These are phyloP conservation scores for Moringa oleifera DNA, from an alignment of 345 rosid genomes.

Conservation along the genomic window DNA sequence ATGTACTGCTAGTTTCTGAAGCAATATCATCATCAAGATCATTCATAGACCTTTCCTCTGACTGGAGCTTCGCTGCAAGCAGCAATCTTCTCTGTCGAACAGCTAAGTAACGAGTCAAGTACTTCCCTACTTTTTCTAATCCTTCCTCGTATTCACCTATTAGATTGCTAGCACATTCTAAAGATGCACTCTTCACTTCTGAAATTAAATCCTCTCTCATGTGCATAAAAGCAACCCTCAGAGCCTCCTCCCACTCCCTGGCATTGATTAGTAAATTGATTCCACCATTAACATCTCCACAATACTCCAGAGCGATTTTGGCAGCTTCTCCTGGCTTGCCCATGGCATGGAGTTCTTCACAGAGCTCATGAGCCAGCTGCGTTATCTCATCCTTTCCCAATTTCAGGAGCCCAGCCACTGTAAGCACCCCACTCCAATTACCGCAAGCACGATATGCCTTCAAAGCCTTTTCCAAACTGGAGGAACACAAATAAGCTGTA, in stretches of 20 bases:
- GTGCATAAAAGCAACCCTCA: slow-evolving; percentile 74
- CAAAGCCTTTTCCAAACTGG: slow-evolving; percentile 70
- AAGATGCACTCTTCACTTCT: slow-evolving; percentile 58
- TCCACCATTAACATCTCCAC: slow-evolving; percentile 64
- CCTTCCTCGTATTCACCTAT: slow-evolving; percentile 72
- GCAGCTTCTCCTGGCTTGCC: slow-evolving; percentile 97
- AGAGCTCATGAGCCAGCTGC: slow-evolving; percentile 76
- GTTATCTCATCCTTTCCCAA: slow-evolving; percentile 57
- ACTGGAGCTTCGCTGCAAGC: slow-evolving; percentile 83
- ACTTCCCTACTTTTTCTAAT: slow-evolving; percentile 84
- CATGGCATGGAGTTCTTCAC: slow-evolving; percentile 90
- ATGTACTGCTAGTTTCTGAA: slow-evolving; percentile 86
- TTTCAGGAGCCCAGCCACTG: slow-evolving; percentile 79
- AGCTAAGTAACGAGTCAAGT: slow-evolving; percentile 90
- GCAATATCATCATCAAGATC: slow-evolving; percentile 85
- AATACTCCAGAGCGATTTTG: slow-evolving; percentile 83
- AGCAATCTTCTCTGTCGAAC: slow-evolving; percentile 89
- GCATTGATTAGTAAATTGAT: slow-evolving; percentile 63
- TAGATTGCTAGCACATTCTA: slow-evolving; percentile 65
- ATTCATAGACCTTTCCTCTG: slow-evolving; percentile 57
- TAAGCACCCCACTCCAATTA: slow-evolving; percentile 86
- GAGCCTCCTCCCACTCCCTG: slow-evolving; percentile 96
- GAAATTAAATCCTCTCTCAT: slow-evolving; percentile 50
- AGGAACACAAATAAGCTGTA: slow-evolving; percentile 69
- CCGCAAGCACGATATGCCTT: slow-evolving; percentile 84